Evolutionary conservation across 2,329 filamentous ascomycete species (phyloP).

Genomic region (Trichoderma sp.): DNA sequence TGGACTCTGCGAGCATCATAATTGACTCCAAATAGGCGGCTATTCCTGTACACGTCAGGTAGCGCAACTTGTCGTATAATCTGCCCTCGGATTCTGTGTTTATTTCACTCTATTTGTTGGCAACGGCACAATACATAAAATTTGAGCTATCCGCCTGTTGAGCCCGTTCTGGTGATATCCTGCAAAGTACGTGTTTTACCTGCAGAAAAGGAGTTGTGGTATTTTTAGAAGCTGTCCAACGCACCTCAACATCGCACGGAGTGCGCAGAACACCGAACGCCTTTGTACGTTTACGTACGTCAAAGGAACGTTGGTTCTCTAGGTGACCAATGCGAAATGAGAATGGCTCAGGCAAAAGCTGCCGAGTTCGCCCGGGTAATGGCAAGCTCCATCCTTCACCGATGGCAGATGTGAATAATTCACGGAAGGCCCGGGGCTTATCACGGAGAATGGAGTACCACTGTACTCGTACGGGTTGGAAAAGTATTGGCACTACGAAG

Average conservation of each 20-base stretch:
- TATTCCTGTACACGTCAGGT: not conserved
- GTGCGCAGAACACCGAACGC: not conserved
- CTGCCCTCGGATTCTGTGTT: not conserved
- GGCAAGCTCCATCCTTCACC: not conserved
- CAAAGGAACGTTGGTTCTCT: not conserved
- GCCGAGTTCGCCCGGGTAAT: not conserved
- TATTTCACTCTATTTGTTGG: not conserved
- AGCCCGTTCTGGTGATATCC: not conserved
- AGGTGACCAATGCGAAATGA: not conserved
- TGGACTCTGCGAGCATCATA: not conserved
- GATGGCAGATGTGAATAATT: not conserved
- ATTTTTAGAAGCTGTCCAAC: not conserved
- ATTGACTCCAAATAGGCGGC: not conserved
- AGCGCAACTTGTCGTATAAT: not conserved
- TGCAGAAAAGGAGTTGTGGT: not conserved
- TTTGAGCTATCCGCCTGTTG: not conserved
- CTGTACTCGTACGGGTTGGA: not conserved
- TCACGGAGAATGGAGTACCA: not conserved
- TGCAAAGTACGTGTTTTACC: not conserved
- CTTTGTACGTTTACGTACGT: not conserved
- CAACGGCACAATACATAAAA: not conserved
- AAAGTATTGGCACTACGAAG: not conserved
- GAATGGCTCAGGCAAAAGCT: not conserved
- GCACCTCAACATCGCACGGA: not conserved
- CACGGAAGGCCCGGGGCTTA: not conserved